Evolutionary conservation across 805 yeast species (phyloP).

Genomic region (Lipomyces anomalus): DNA sequence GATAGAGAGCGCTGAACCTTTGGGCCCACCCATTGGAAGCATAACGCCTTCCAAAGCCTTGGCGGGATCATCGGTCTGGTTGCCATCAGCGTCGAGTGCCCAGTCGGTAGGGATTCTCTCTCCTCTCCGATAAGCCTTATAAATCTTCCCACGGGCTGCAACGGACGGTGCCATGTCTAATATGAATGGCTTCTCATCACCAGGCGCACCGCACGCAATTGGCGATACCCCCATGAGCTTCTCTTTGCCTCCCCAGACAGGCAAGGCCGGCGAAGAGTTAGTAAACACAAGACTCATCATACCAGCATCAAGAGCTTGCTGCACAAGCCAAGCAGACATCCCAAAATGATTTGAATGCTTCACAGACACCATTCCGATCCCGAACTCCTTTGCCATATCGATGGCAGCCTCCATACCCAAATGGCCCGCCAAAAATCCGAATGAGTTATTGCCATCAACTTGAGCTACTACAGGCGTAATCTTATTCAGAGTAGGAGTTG

Average conservation of each 20-base stretch:
- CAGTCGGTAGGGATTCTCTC: constrained; percentile 5
- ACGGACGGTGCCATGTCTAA: constrained; percentile 7
- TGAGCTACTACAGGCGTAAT: constrained; percentile 8
- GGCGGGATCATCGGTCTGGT: constrained; percentile 7
- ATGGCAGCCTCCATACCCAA: constrained; percentile 4
- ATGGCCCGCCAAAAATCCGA: constrained; percentile 3
- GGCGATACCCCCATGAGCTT: constrained; percentile 9
- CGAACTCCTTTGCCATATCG: constrained; percentile 5
- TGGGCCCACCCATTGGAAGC: constrained; percentile 8
- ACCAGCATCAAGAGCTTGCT: constrained; percentile 6
- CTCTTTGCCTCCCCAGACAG: constrained; percentile 6
- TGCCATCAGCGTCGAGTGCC: constrained; percentile 6
- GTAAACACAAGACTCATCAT: constrained; percentile 8
- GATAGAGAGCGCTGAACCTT: constrained; percentile 5
- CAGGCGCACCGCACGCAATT: constrained; percentile 7
- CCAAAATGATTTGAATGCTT: constrained; percentile 7
- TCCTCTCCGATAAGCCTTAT: constrained; percentile 3
- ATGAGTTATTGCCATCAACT: constrained; percentile 6
- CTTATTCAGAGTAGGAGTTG: neutral
- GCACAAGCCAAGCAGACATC: constrained; percentile 8
- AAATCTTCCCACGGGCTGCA: constrained; percentile 6
- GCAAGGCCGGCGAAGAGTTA: constrained; percentile 9
- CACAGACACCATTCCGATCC: constrained; percentile 9
- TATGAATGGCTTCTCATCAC: neutral
- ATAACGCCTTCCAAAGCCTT: constrained; percentile 5